A percentile compares a stretch with the other conserved stretches of the same genome.
Evolutionary conservation across 805 yeast species (phyloP).

Genomic region (Monosporozyma solicola): DNA sequence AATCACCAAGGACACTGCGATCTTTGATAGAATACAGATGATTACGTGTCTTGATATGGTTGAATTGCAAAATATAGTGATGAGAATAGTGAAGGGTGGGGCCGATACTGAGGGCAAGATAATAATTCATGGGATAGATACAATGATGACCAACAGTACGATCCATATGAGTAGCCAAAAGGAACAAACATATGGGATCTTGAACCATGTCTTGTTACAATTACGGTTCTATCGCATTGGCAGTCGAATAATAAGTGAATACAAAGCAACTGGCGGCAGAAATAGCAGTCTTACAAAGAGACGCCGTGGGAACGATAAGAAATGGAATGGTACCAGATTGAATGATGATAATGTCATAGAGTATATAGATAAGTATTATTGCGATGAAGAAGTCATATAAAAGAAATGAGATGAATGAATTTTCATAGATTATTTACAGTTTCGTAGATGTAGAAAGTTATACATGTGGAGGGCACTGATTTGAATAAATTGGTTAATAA

Average conservation of each 20-base stretch:
- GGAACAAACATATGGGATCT: background rate
- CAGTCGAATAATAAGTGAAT: background rate
- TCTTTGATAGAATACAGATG: constrained; percentile 24
- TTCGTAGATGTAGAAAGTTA: constrained; percentile 84
- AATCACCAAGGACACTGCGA: constrained; percentile 7
- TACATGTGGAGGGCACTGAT: constrained; percentile 87
- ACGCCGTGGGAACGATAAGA: background rate
- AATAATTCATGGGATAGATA: background rate
- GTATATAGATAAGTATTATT: background rate
- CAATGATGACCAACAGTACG: background rate
- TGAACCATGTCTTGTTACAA: background rate
- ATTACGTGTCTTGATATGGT: constrained; percentile 21
- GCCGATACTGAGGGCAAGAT: background rate
- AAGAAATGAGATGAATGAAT: background rate
- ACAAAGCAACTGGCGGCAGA: background rate
- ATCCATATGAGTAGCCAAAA: background rate
- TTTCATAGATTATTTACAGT: constrained; percentile 31
- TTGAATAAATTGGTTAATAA: constrained; percentile 66
- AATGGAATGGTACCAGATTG: background rate
- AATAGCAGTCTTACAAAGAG: background rate
- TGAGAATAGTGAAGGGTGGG: constrained; percentile 3
- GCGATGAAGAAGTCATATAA: background rate
- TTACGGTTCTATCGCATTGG: background rate
- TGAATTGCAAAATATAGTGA: constrained; percentile 13
- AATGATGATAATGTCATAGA: background rate